Evolutionary conservation across 495 filamentous ascomycete genomes (phyloP), one percentile per base, ranked within the genome.

Genomic region (Hyphodiscus hymeniophilus): DNA sequence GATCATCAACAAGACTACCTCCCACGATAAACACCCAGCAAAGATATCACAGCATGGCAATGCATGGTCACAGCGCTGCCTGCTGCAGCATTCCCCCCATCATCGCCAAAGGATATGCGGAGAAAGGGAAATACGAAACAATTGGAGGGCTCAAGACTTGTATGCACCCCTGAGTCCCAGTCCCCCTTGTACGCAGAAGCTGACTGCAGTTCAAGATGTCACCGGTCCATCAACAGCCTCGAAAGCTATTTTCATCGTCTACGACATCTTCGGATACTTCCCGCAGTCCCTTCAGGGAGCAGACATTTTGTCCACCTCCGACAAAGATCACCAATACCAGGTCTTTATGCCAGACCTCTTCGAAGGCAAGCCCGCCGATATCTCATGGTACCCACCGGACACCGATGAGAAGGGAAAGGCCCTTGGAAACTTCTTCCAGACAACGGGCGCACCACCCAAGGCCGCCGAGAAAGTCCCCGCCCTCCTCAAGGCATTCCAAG

Each of bases 341-440:
- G 79, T 86, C 47, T 74, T 82, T 60, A 80, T 87, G 47, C 81
- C 81, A 1, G 83, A 87, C 64, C 82, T 76, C 66, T 82, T 87
- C 66, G 60, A 76, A 26, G 83, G 77, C 52, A 63, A 74, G 28
- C 71, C 73, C 0, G 69, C 70, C 33, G 70, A 76, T 42, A 68
- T 78, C 45, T 64, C 68, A 36, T 77, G 71, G 77, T 87, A 83
- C 70, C 90, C 90, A 0, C 85, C 90, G 17, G 72, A 85, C 64
- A 95, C 70, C 39, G 68, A 82, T 16, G 87, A 95, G 60, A 88
- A 95, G 71, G 72, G 80, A 62, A 62, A 85, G 70, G 78, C 75
- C 49, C 69, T 98, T 6, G 76, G 77, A 41, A 72, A 71, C 21
- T 96, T 92, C 77, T 89, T 96, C 71, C 60, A 71, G 46, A 84